Base-by-base conservation (phyloP, 2,329 filamentous ascomycete species). In the Elsinoe batatas region DNA sequence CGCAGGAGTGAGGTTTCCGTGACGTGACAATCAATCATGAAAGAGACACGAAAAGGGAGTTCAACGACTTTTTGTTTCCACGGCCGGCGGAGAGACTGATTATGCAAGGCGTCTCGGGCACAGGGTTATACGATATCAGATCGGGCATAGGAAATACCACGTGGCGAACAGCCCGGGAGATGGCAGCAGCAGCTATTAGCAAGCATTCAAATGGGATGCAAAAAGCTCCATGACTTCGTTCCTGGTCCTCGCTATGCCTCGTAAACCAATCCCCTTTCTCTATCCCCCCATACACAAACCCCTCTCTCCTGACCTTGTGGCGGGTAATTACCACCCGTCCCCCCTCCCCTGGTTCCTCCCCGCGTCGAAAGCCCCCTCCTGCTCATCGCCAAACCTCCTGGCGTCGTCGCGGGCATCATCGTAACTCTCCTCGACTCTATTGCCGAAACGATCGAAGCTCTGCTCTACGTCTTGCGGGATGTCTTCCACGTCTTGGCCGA, bases 381-480 rank as follows among this genome's bases (percentile, higher is more conserved):
- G 40, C 12, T 56, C 43, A 15, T 44, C 49, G 20, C 55, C 56
- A n/a, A 32, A 40, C 35, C 38, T 40, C 36, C 50, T 50, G 59
- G 30, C 46, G 40, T 37, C 42, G 38, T 64, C 64, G 54, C 67
- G 63, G 3, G 72, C 73, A 54, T 68, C 64, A 60, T 76, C 73
- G 61, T 75, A 76, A 12, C 71, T 66, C 64, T 72, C 60, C 37
- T 70, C 71, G 15, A 76, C 60, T 11, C 64, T 57, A 17, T 71
- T 59, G 30, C 68, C 66, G 54, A 68, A 67, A 12, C 64, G 58
- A 56, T 68, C 67, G 40, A 67, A 64, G 35, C 64, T 60, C n/a
- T 64, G 58, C 59, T 66, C 65, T 2, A 69, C 60, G 50, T 64
- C 64, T 49, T 64, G 56, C 15, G 66, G 66, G 17, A 55, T 30